Base-by-base conservation (phyloP, 2,329 filamentous ascomycete species). In the Trichophyton verrucosum region DNA sequence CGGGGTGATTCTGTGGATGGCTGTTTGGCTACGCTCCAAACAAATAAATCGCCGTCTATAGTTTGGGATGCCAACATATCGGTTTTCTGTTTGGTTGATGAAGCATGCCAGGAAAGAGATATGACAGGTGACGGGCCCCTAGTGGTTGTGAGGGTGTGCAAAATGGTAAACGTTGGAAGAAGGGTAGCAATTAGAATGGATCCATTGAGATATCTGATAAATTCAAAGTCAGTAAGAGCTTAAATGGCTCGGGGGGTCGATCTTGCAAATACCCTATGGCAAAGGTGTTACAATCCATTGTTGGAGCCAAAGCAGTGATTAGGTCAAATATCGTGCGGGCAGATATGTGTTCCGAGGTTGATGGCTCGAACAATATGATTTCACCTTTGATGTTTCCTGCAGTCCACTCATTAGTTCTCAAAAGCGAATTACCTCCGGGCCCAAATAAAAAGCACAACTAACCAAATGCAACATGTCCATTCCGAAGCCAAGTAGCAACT, bases 401-500 rank as follows among this genome's bases (percentile, higher is more conserved):
- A 66, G 68, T 66, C 11, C 70, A 22, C 27, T 1, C 8, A 42
- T 58, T 62, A 58, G 60, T 15, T 13, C 33, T n/a, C 57, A 2
- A 30, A 24, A n/a, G n/a, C 22, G 11, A 40, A 30, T 13, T 44
- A 40, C 15, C 30, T 40, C 40, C 40, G 49, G 38, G 11, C 2
- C 11, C 33, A 38, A 13, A 20, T 15, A 46, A 33, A 5, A 6
- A 49, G 20, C 33, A 27, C 11, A 38, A 42, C 85, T 74, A 80
- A 96, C 92, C 94, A 78, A 97, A 97, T 42, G 90, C 92, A 66
- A 99, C 86, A 75, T 96, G 95, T 60, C 94, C 94, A 75, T 96
- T 96, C 51, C 87, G 83, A 91, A 99, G 96, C 90, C 94, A 99
- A 11, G 88, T 81, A 42, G 91, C 92, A 33, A 89, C 86, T 22